Percentiles rank a stretch among this genome's conserved stretches.
phyloP scores from a whole-genome alignment of 768 basidiomycete genomes.

The Panellus pusillus region DNA sequence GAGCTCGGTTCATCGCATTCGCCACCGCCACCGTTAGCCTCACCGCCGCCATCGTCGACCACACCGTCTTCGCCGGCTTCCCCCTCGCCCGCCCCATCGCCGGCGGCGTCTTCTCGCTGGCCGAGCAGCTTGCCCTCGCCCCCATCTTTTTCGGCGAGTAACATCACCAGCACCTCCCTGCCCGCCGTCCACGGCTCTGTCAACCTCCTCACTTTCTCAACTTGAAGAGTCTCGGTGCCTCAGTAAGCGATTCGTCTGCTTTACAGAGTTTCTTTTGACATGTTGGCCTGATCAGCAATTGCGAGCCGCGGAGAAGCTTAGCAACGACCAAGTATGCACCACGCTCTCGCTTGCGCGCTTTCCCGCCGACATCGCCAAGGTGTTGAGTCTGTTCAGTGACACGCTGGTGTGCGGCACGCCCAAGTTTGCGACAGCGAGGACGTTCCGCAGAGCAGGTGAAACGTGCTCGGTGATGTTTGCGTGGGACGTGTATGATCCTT shows the following conservation, averaged over 20 bases:
- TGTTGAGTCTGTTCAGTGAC: conserved; percentile 91
- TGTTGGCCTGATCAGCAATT: conserved; percentile 61
- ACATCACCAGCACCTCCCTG: too few species aligned
- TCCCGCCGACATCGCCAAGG: conserved; percentile 74
- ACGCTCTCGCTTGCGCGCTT: conserved; percentile 91
- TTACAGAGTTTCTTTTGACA: neutral
- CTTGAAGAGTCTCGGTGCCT: too few species aligned
- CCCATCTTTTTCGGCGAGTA: too few species aligned
- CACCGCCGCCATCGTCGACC: too few species aligned
- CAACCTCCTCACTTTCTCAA: too few species aligned
- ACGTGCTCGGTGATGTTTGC: conserved; percentile 89
- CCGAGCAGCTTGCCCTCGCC: too few species aligned
- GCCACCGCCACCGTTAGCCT: too few species aligned
- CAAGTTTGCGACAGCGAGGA: conserved; percentile 81
- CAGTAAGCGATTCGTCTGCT: conserved; percentile 37
- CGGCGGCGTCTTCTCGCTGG: too few species aligned
- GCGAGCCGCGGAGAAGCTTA: conserved; percentile 64
- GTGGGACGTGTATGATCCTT: conserved; percentile 96
- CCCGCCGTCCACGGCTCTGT: too few species aligned
- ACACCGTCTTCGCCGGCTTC: too few species aligned
- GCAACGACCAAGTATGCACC: conserved; percentile 76
- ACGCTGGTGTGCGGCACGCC: conserved; percentile 90
- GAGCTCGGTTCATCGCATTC: conserved; percentile 21
- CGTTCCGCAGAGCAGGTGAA: conserved; percentile 68
- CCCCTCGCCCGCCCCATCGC: too few species aligned